Conservation (phyloP, 768 basidiomycete species). For the Rhodotorula graminis region DNA sequence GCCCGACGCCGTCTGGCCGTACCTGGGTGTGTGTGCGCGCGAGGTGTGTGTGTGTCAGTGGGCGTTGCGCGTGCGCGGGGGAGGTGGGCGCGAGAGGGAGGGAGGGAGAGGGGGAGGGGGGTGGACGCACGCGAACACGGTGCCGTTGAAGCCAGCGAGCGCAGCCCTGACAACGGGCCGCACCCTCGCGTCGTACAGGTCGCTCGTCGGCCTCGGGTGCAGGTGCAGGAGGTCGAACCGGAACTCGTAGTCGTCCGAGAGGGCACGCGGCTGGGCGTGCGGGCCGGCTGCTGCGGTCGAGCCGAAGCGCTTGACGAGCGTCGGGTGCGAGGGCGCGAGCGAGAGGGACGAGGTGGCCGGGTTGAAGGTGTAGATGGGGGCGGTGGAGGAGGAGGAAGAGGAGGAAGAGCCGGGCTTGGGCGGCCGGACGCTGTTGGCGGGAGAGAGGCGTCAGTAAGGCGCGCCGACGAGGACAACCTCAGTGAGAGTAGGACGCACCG, state of each 20-base stretch:
- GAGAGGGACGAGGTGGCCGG: not conserved
- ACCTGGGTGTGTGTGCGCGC: conserved; percentile 23
- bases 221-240: conserved; percentile 39
- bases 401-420: not conserved
- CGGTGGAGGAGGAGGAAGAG: not conserved
- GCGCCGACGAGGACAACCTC: no score
- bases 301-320: conserved; percentile 29
- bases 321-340: conserved; percentile 24
- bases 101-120: conserved; percentile 50
- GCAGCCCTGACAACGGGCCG: conserved; percentile 55
- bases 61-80: no score
- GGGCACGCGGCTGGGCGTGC: not conserved
- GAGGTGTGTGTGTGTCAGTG: no score
- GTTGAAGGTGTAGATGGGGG: conserved; percentile 10
- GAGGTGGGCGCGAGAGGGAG: not conserved
- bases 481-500: not conserved
- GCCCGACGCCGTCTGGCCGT: conserved; percentile 72
- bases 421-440: conserved; percentile 27
- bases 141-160: conserved; percentile 95
- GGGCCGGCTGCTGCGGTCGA: not conserved
- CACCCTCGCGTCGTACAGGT: conserved; percentile 39
- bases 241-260: conserved; percentile 32
- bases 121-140: conserved; percentile 70
- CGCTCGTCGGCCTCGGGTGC: conserved; percentile 32
- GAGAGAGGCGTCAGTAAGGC: no score